Percentiles rank a stretch among this genome's conserved stretches.
Evolutionary conservation across 2,329 filamentous ascomycete species (phyloP).

Genomic region (Aspergillus unguis): DNA sequence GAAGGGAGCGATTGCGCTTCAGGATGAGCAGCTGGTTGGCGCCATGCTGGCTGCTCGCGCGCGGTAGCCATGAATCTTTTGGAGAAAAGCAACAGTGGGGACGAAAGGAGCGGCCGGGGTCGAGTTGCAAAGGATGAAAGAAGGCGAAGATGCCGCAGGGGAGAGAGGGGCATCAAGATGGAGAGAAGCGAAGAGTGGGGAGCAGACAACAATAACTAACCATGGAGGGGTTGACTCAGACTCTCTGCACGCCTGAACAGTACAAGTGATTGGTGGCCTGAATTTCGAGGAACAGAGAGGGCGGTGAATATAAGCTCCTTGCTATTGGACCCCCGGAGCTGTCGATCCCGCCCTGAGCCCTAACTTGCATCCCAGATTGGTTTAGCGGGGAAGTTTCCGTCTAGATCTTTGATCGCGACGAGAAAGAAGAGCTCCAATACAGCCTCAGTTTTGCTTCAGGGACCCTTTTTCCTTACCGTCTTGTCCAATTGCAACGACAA

Average conservation of each 20-base stretch:
- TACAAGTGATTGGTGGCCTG: conserved; percentile 9
- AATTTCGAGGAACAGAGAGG: background rate
- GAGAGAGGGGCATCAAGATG: conserved; percentile 26
- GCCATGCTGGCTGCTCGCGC: conserved; percentile 47
- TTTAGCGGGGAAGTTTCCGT: conserved; percentile 10
- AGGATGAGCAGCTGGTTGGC: conserved; percentile 34
- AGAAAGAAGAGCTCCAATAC: conserved; percentile 8
- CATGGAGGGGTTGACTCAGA: conserved; percentile 11
- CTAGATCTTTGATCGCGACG: conserved; percentile 12
- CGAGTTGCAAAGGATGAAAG: conserved; percentile 11
- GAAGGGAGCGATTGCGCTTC: conserved; percentile 45
- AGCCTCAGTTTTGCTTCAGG: background rate
- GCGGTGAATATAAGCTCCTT: background rate
- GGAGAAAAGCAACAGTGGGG: conserved; percentile 16
- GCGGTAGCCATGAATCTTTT: conserved; percentile 26
- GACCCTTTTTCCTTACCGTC: background rate
- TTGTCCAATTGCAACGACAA: background rate
- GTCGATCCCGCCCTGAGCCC: conserved; percentile 13
- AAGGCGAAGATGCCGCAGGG: conserved; percentile 12
- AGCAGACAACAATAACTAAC: conserved; percentile 8
- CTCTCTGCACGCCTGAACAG: background rate
- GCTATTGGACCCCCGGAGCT: no score
- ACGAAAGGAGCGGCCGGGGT: conserved; percentile 6
- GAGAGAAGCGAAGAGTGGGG: conserved; percentile 16
- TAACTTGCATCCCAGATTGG: background rate